Conservation (phyloP, 352 stramenopile species). For the Phytopythium kandeliae region DNA sequence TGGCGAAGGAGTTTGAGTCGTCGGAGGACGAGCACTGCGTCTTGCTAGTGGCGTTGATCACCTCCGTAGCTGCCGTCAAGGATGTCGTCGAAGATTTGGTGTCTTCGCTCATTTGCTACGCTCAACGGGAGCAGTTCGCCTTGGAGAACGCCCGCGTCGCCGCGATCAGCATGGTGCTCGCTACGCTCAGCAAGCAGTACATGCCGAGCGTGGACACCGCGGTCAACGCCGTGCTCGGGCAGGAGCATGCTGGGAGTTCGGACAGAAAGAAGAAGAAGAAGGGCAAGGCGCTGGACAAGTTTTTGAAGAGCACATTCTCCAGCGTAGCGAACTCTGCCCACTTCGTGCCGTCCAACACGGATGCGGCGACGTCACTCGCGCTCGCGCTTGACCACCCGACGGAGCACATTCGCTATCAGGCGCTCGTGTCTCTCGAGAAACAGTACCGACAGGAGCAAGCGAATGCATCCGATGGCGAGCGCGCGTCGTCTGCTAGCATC, state of each 20-base stretch:
- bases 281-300: slow-evolving; percentile 49
- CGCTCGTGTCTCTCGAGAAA: slow-evolving; percentile 58
- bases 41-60: slow-evolving; percentile 36
- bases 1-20: slow-evolving; percentile 33
- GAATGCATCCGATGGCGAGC: neutral
- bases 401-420: slow-evolving; percentile 69
- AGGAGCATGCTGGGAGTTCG: neutral
- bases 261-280: slow-evolving; percentile 37
- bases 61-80: slow-evolving; percentile 35
- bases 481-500: slow-evolving; percentile 6
- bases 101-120: slow-evolving; percentile 34
- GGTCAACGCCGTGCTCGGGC: slow-evolving; percentile 20
- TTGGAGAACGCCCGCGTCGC: slow-evolving; percentile 29
- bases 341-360: slow-evolving; percentile 53
- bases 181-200: slow-evolving; percentile 57
- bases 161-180: slow-evolving; percentile 35
- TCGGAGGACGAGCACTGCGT: slow-evolving; percentile 29
- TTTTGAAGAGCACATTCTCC: slow-evolving; percentile 61
- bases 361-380: slow-evolving; percentile 69
- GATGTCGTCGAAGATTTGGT: slow-evolving; percentile 50
- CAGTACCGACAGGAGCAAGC: slow-evolving; percentile 28
- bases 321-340: slow-evolving; percentile 72
- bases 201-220: slow-evolving; percentile 42
- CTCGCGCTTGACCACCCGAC: slow-evolving; percentile 76
- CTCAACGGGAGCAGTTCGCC: slow-evolving; percentile 31